Evolutionary conservation across 2,329 filamentous ascomycete genomes (phyloP), one percentile per base, ranked within the genome.

Genomic region (Metarhizium guizhouense): DNA sequence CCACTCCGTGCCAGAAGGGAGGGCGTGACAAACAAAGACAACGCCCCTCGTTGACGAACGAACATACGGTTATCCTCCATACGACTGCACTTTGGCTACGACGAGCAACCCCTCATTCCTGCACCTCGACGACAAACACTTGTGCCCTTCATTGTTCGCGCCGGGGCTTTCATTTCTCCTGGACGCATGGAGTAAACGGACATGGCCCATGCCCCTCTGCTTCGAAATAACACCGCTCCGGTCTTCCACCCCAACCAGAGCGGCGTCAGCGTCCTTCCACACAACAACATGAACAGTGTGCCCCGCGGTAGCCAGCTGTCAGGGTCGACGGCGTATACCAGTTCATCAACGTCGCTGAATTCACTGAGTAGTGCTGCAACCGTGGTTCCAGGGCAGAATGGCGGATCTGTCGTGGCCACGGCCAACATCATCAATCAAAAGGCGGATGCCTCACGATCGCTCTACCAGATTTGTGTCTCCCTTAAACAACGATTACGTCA

Each of bases 371-470:
- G 70, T 62, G 66, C 72, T 13, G 64, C 73, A 32, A 78, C 77
- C 36, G 62, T 73, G 32, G 67, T 71, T 58, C 72, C 53, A 8
- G 60, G 65, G 10, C 74, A 78, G 50, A 82, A 72, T 57, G 71
- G 77, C 57, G 84, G 84, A 49, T 82, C 82, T 58, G 82, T 92
- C 59, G 76, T 90, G 65, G 88, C 91, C 58, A 90, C 88, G 57
- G 82, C 88, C 70, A 96, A 96, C 72, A 95, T 99, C 70, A 96
- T 99, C 78, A 99, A 99, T 74, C 89, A 93, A 72, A 88, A 90
- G 69, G 94, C 92, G 69, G 92, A 96, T 70, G 92, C 94, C 61
- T 90, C 89, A 55, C 82, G 87, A 57, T 96, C 92, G 11, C 83
- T 99, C 29, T 99, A 96, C 72, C 93, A 97, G 72, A 96, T 95